Percentiles rank a stretch among this genome's conserved stretches.
Conservation (phyloP, 1,284 basidiomycete genomes). For the Pascua guehoae region DNA sequence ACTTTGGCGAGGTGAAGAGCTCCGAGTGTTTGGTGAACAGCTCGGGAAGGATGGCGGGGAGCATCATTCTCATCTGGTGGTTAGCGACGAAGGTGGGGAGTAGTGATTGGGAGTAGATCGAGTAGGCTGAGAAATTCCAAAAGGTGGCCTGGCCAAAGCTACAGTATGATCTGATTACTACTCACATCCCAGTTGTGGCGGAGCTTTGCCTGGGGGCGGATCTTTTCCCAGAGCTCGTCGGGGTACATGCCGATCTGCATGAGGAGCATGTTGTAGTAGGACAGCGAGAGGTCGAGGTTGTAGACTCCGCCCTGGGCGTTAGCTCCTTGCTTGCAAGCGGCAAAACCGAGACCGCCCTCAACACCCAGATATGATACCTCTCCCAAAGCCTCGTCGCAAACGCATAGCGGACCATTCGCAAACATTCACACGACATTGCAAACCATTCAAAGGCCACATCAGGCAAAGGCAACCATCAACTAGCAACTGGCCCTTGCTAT, state of each 20-base stretch:
- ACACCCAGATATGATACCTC: background rate
- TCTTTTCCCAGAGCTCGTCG: conserved; percentile 6
- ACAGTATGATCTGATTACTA: background rate
- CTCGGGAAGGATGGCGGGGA: conserved; percentile 2
- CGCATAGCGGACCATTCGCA: too few relatives aligned
- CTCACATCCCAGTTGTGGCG: conserved; percentile 13
- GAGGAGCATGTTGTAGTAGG: conserved; percentile 10
- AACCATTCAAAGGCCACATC: too few relatives aligned
- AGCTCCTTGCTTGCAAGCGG: background rate
- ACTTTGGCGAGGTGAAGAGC: conserved; percentile 4
- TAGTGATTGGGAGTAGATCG: background rate
- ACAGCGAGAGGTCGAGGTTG: conserved; percentile 8
- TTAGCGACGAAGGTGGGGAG: background rate
- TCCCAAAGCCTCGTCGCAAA: too few relatives aligned
- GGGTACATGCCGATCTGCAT: conserved; percentile 7
- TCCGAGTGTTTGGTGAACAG: background rate
- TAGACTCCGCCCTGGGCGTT: conserved; percentile 4
- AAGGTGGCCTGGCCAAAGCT: background rate
- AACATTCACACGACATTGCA: too few relatives aligned
- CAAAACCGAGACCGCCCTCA: too few relatives aligned
- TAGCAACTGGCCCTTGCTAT: too few relatives aligned
- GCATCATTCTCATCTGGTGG: conserved; percentile 1
- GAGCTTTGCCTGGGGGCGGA: background rate
- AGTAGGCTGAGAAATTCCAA: background rate
- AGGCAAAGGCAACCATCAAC: too few relatives aligned